phyloP scores from a whole-genome alignment of 1,139 yeast species.

The Nematodospora anomalae region DNA sequence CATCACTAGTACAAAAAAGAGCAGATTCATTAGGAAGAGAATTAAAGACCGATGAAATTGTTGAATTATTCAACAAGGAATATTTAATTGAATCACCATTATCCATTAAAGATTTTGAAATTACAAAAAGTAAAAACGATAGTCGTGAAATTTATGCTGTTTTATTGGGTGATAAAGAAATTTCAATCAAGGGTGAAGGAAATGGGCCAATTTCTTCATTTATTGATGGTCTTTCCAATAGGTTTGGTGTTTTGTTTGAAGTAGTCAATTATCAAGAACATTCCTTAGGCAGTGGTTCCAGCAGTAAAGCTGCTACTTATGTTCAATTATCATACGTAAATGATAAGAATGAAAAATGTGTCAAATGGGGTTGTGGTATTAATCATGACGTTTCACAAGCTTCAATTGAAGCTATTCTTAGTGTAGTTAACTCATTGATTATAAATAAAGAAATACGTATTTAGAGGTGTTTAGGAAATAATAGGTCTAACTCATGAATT shows the following conservation, averaged over 20 bases:
- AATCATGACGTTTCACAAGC: constrained; percentile 48
- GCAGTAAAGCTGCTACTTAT: constrained; percentile 48
- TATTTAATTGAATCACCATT: constrained; percentile 30
- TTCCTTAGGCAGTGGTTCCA: constrained; percentile 44
- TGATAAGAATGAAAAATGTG: constrained; percentile 26
- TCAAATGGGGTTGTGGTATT: constrained; percentile 49
- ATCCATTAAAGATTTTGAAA: constrained; percentile 36
- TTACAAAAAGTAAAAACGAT: constrained; percentile 25
- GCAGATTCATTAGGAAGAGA: constrained; percentile 64
- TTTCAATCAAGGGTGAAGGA: constrained; percentile 36
- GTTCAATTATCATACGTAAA: constrained; percentile 39
- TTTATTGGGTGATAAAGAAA: constrained; percentile 18
- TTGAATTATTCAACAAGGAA: constrained; percentile 36
- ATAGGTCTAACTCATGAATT: no score
- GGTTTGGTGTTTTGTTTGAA: constrained; percentile 36
- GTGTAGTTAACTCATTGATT: constrained; percentile 39
- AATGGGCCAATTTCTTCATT: constrained; percentile 53
- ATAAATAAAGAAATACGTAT: constrained; percentile 22
- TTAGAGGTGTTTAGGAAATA: no score
- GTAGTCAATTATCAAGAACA: constrained; percentile 48
- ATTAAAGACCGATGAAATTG: constrained; percentile 44
- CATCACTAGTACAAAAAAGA: constrained; percentile 73
- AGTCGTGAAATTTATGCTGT: constrained; percentile 35
- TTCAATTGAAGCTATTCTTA: constrained; percentile 47
- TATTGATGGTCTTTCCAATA: constrained; percentile 39